Conservation (phyloP, 2,329 filamentous ascomycete genomes). For the Talaromyces sp. region DNA sequence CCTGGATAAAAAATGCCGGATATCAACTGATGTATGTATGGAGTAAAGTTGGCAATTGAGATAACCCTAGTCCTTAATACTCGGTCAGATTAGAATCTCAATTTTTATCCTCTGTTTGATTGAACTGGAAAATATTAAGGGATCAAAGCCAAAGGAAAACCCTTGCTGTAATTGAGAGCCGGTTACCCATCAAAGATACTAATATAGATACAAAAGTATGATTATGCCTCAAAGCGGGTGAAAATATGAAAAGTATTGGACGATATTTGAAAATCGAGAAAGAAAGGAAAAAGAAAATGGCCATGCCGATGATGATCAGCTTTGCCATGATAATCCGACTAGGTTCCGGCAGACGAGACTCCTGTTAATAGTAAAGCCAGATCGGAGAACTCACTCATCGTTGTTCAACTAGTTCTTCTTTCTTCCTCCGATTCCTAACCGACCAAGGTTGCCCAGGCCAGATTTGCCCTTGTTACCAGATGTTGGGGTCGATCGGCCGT, state of each 20-base stretch:
- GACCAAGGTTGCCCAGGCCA: slow-evolving; percentile 64
- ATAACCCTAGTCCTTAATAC: too few species aligned
- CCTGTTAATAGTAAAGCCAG: not conserved
- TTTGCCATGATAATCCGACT: not conserved
- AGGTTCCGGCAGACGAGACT: not conserved
- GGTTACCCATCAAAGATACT: not conserved
- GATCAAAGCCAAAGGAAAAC: not conserved
- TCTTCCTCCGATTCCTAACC: slow-evolving; percentile 66
- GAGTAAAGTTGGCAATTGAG: too few species aligned
- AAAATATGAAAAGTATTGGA: not conserved
- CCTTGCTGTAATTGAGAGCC: too few species aligned
- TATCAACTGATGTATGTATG: too few species aligned
- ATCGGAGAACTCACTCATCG: not conserved
- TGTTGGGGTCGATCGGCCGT: slow-evolving; percentile 25
- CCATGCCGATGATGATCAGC: not conserved
- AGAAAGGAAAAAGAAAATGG: not conserved
- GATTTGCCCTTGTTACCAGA: slow-evolving; percentile 56
- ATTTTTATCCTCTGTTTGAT: not conserved
- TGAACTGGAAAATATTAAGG: not conserved
- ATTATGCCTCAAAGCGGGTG: not conserved
- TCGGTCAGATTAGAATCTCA: not conserved
- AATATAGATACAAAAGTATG: not conserved
- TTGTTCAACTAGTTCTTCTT: slow-evolving; percentile 38
- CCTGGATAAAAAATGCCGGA: too few species aligned
- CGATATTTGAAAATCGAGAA: not conserved